These are phyloP conservation scores for Hypericum perforatum DNA, from an alignment of 345 rosid species.

Conservation along the genomic window DNA sequence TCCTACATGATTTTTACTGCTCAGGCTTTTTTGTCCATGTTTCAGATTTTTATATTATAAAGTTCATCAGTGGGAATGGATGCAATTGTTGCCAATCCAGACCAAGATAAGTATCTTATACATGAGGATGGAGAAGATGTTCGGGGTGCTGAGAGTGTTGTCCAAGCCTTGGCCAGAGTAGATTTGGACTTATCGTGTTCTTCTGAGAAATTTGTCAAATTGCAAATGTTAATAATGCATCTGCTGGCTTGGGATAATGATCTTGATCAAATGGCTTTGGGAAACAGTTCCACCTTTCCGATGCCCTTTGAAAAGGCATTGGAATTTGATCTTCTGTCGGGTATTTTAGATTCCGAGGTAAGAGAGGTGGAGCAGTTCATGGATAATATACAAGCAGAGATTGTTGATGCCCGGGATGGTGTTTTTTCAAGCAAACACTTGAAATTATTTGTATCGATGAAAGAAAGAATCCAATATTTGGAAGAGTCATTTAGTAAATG, in stretches of 20 bases:
- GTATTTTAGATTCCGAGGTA: constrained; percentile 72
- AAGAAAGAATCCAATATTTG: constrained; percentile 46
- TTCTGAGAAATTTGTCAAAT: constrained; percentile 51
- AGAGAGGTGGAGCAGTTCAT: constrained; percentile 63
- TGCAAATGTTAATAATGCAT: constrained; percentile 67
- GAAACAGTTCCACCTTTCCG: constrained; percentile 26
- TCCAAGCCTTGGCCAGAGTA: constrained; percentile 32
- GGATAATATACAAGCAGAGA: constrained; percentile 45
- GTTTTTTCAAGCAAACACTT: constrained; percentile 48
- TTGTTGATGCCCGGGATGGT: constrained; percentile 52
- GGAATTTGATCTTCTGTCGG: constrained; percentile 55
- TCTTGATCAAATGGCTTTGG: constrained; percentile 35
- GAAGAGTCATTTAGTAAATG: constrained; percentile 55
- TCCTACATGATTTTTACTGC: too few species aligned
- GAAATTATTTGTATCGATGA: constrained; percentile 22
- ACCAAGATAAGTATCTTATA: too few species aligned
- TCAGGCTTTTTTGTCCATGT: too few species aligned
- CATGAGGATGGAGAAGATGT: constrained; percentile 16
- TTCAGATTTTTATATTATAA: too few species aligned
- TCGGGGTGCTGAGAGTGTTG: constrained; percentile 31
- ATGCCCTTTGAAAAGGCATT: constrained; percentile 58
- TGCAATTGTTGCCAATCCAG: too few species aligned
- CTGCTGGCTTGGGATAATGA: constrained; percentile 59
- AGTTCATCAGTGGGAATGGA: too few species aligned
- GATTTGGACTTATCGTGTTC: constrained; percentile 45